Evolutionary conservation across 495 filamentous ascomycete genomes (phyloP).

Genomic region (Stereocaulon alpinum): DNA sequence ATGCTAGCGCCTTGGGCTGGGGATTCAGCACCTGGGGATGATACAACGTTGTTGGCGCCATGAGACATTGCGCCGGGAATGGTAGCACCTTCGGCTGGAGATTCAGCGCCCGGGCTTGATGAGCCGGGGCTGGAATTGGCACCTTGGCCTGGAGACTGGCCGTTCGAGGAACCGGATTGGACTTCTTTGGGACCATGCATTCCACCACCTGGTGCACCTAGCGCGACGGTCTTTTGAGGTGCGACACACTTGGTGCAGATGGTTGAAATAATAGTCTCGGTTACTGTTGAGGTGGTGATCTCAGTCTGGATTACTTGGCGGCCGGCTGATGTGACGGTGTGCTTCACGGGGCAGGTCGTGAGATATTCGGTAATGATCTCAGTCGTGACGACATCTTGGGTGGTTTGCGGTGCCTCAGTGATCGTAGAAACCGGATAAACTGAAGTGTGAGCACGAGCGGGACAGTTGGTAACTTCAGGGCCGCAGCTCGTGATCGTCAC

Average conservation of each 20-base stretch:
- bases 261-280: conserved; percentile 24
- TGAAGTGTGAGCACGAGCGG: conserved; percentile 5
- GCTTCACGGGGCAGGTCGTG: conserved; percentile 16
- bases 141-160: not conserved
- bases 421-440: not conserved
- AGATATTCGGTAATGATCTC: conserved; percentile 16
- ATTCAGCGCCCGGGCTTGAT: not conserved
- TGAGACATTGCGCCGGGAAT: not conserved
- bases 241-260: conserved; percentile 23
- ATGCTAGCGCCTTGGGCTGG: not conserved
- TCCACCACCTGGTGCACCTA: not conserved
- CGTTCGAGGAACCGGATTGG: not conserved
- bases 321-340: conserved; percentile 13
- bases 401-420: conserved; percentile 5
- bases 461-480: conserved; percentile 32
- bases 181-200: too few species aligned
- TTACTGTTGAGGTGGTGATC: conserved; percentile 18
- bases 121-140: not conserved
- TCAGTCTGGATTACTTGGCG: conserved; percentile 11
- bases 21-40: not conserved
- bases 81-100: too few species aligned
- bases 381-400: conserved; percentile 11
- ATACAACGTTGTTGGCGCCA: not conserved
- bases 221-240: conserved; percentile 5
- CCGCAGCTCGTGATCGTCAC: conserved; percentile 49